Conservation (phyloP, 2,329 filamentous ascomycete genomes). For the Aspergillus versicolor region DNA sequence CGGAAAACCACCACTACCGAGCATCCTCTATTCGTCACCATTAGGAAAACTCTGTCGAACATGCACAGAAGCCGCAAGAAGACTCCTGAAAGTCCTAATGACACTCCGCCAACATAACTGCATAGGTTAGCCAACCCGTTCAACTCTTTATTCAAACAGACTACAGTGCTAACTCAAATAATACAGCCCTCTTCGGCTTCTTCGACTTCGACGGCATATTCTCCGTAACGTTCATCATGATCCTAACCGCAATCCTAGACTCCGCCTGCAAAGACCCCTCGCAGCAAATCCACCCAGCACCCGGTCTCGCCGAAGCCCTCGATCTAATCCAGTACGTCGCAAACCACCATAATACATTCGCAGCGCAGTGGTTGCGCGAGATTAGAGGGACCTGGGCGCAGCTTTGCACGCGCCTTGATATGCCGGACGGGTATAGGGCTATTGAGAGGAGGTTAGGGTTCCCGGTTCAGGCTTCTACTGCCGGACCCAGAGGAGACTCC, state of each 20-base stretch:
- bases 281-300: neutral
- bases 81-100: neutral
- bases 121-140: neutral
- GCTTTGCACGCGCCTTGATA: neutral
- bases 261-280: neutral
- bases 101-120: neutral
- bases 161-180: neutral
- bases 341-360: neutral
- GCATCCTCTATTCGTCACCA: neutral
- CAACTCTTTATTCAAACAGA: neutral
- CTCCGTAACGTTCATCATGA: neutral
- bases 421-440: neutral
- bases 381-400: neutral
- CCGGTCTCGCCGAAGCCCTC: neutral
- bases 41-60: neutral
- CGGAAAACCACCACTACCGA: neutral
- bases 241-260: neutral
- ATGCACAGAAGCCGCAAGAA: neutral
- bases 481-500: no score
- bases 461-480: no score
- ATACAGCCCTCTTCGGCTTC: neutral
- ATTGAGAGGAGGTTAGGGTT: neutral
- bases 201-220: neutral
- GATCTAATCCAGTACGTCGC: neutral
- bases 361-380: neutral